Conservation (phyloP, 2,329 filamentous ascomycete species). For the Chrysoporthe cubensis region DNA sequence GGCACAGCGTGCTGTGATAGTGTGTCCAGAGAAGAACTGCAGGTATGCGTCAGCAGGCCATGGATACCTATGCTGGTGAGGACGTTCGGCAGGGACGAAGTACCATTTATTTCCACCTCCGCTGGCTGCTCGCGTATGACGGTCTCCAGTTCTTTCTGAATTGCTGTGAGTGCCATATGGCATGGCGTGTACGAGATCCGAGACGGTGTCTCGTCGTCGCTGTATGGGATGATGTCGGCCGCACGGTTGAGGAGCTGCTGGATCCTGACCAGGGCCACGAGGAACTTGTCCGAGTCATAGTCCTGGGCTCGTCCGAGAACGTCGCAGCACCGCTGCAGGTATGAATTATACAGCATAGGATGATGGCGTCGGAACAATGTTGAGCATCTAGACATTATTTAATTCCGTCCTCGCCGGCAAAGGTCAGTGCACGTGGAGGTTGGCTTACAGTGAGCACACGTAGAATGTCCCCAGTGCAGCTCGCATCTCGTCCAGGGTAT, state of each 20-base stretch:
- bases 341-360: constrained; percentile 38
- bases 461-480: constrained; percentile 47
- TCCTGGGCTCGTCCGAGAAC: constrained; percentile 36
- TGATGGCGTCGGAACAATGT: constrained; percentile 40
- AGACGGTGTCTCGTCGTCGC: constrained; percentile 24
- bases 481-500: constrained; percentile 43
- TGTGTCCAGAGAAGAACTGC: constrained; percentile 41
- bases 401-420: background rate
- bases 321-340: constrained; percentile 42
- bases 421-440: background rate
- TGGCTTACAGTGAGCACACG: constrained; percentile 39
- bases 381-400: constrained; percentile 30
- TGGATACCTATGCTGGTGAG: no score
- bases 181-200: constrained; percentile 34
- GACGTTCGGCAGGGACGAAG: no score
- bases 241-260: constrained; percentile 40
- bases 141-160: constrained; percentile 40
- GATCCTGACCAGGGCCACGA: constrained; percentile 40
- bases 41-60: background rate
- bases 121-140: constrained; percentile 27
- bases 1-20: constrained; percentile 39
- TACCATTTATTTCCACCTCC: constrained; percentile 34
- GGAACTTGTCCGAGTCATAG: constrained; percentile 38
- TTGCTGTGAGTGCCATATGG: constrained; percentile 40
- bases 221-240: constrained; percentile 34